Evolutionary conservation across 2,329 filamentous ascomycete genomes (phyloP).

Genomic region (Huntiella abstrusa): DNA sequence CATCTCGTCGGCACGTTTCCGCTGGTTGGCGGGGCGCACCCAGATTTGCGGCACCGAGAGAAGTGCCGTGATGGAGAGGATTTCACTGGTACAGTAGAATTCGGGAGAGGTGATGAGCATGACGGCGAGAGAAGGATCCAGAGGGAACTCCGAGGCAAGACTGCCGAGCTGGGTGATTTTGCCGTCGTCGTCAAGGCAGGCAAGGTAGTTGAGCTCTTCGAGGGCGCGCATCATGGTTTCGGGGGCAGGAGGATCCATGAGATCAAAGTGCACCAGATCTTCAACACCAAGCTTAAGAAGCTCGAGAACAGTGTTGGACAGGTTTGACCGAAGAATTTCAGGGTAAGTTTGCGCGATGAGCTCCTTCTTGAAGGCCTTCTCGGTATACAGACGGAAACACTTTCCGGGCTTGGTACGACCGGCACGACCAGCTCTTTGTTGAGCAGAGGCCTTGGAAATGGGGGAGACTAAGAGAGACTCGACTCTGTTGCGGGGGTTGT

Average conservation of each 20-base stretch:
- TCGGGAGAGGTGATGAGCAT: slow-evolving; percentile 97
- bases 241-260: slow-evolving; percentile 95
- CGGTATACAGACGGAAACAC: slow-evolving; percentile 93
- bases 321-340: slow-evolving; percentile 84
- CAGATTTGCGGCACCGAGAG: slow-evolving; percentile 92
- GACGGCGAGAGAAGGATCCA: slow-evolving; percentile 84
- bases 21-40: slow-evolving; percentile 63
- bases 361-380: slow-evolving; percentile 91
- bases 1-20: slow-evolving; percentile 93
- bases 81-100: slow-evolving; percentile 97
- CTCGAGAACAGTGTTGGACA: slow-evolving; percentile 87
- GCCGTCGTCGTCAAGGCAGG: slow-evolving; percentile 90
- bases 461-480: slow-evolving; percentile 95
- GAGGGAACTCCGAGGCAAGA: slow-evolving; percentile 82
- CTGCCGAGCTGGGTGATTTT: slow-evolving; percentile 73
- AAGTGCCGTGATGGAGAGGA: slow-evolving; percentile 82
- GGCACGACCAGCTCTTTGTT: slow-evolving; percentile 95
- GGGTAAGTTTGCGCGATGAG: slow-evolving; percentile 94
- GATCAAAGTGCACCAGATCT: slow-evolving; percentile 91
- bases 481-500: slow-evolving; percentile 90
- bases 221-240: slow-evolving; percentile 97
- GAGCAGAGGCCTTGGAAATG: slow-evolving; percentile 92
- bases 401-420: slow-evolving; percentile 97
- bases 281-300: slow-evolving; percentile 93
- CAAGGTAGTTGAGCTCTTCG: slow-evolving; percentile 93